phyloP scores from a whole-genome alignment of 2,329 filamentous ascomycete species.

The Aspergillus hortae region DNA sequence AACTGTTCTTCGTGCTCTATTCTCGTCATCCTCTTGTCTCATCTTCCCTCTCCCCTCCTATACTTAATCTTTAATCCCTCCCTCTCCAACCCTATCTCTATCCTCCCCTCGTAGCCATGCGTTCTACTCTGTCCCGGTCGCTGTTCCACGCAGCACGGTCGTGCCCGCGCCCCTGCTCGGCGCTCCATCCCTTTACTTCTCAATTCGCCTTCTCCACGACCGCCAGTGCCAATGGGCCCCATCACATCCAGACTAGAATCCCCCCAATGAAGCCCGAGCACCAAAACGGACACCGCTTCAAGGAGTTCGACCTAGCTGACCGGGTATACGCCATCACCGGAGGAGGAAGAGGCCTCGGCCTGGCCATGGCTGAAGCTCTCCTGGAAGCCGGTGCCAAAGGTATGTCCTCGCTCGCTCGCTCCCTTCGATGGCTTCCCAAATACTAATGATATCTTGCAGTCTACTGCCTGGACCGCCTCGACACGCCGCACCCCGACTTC shows the following conservation, averaged over 20 bases:
- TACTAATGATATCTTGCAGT: conserved; percentile 27
- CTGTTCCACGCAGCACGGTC: conserved; percentile 13
- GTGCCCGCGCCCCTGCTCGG: conserved; percentile 2
- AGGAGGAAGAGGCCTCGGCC: conserved; percentile 42
- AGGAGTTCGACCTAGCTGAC: conserved; percentile 41
- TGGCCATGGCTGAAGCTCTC: conserved; percentile 45
- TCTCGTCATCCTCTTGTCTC: not conserved
- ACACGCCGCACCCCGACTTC: conserved; percentile 45
- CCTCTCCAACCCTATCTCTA: not conserved
- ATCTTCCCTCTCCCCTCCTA: not conserved
- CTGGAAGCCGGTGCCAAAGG: conserved; percentile 48
- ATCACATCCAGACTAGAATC: conserved; percentile 32
- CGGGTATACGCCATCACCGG: conserved; percentile 43
- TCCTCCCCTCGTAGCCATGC: conserved; percentile 12
- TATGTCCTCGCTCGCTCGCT: conserved; percentile 8
- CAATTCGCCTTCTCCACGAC: conserved; percentile 19
- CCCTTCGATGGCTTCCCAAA: not conserved
- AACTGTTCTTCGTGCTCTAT: not conserved
- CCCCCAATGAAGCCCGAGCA: conserved; percentile 19
- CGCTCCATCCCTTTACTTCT: conserved; percentile 7
- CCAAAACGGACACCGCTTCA: conserved; percentile 31
- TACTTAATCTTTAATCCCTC: conserved; percentile 4
- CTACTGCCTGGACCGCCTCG: conserved; percentile 46
- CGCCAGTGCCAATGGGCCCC: conserved; percentile 14
- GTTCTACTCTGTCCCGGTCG: conserved; percentile 14